Evolutionary conservation across 2,329 filamentous ascomycete genomes (phyloP).

Genomic region (Sclerotiophoma versabilis): DNA sequence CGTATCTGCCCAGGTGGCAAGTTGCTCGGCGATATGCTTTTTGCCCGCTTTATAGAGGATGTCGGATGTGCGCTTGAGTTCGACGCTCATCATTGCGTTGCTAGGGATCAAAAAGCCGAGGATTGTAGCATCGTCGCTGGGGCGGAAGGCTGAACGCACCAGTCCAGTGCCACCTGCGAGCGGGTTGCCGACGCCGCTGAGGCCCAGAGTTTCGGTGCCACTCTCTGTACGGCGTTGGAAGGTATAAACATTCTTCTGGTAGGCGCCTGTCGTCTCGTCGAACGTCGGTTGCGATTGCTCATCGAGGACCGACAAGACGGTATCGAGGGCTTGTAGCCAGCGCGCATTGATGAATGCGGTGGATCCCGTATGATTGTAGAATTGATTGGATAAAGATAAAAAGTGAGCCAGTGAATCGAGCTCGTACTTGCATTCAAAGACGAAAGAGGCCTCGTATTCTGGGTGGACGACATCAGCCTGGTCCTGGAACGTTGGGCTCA

Average conservation of each 20-base stretch:
- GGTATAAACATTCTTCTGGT: slow-evolving; percentile 78
- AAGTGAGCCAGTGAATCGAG: slow-evolving; percentile 95
- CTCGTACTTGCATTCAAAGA: slow-evolving; percentile 99
- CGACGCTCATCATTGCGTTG: slow-evolving; percentile 95
- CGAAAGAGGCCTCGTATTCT: slow-evolving; percentile 78
- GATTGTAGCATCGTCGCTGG: slow-evolving; percentile 93
- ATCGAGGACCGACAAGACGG: slow-evolving; percentile 74
- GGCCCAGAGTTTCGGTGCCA: slow-evolving; percentile 88
- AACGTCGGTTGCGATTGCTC: slow-evolving; percentile 86
- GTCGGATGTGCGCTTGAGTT: slow-evolving; percentile 76
- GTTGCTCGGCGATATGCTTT: slow-evolving; percentile 55
- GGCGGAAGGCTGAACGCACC: slow-evolving; percentile 89
- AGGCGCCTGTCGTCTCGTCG: slow-evolving; percentile 68
- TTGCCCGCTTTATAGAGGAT: slow-evolving; percentile 71
- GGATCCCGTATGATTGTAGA: slow-evolving; percentile 79
- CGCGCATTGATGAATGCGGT: slow-evolving; percentile 78
- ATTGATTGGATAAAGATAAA: slow-evolving; percentile 83
- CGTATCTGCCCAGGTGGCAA: slow-evolving; percentile 64
- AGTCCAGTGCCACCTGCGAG: slow-evolving; percentile 84
- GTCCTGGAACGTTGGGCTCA: slow-evolving; percentile 75
- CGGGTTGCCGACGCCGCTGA: slow-evolving; percentile 88
- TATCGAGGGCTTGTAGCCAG: slow-evolving; percentile 81
- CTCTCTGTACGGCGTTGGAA: slow-evolving; percentile 81
- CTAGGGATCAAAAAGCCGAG: slow-evolving; percentile 93
- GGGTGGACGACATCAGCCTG: slow-evolving; percentile 88